Evolutionary conservation across 148 eudicot genomes (phyloP).

Genomic region (Arctostaphylos glauca): DNA sequence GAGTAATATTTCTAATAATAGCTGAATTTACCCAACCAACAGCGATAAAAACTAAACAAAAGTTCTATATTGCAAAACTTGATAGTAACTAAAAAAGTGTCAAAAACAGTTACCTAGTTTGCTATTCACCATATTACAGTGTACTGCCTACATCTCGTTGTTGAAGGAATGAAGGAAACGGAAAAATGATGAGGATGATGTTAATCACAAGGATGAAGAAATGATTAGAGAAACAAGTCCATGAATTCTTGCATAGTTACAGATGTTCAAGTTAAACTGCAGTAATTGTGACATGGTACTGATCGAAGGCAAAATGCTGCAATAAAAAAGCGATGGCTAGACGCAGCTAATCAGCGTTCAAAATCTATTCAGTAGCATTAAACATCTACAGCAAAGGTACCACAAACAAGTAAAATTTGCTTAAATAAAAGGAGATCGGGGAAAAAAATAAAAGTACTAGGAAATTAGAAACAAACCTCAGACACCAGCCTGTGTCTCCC

Average conservation of each 20-base stretch:
- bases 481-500: constrained; percentile 57
- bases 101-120: background rate
- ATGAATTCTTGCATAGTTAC: background rate
- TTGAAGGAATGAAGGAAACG: background rate
- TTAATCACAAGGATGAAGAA: background rate
- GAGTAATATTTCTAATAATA: background rate
- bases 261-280: background rate
- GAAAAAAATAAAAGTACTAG: background rate
- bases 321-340: background rate
- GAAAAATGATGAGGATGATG: background rate
- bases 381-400: background rate
- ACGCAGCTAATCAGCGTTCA: background rate
- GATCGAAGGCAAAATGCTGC: background rate
- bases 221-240: background rate
- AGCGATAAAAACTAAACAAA: background rate
- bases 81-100: background rate
- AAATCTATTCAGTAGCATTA: background rate
- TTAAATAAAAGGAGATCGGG: background rate
- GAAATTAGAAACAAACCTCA: constrained; percentile 22
- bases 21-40: background rate
- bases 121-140: background rate
- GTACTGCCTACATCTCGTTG: background rate
- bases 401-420: background rate
- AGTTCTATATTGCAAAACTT: too few relatives aligned
- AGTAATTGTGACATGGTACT: background rate